Conservation (phyloP, 1,284 basidiomycete genomes). For the Ganoderma sinense region DNA sequence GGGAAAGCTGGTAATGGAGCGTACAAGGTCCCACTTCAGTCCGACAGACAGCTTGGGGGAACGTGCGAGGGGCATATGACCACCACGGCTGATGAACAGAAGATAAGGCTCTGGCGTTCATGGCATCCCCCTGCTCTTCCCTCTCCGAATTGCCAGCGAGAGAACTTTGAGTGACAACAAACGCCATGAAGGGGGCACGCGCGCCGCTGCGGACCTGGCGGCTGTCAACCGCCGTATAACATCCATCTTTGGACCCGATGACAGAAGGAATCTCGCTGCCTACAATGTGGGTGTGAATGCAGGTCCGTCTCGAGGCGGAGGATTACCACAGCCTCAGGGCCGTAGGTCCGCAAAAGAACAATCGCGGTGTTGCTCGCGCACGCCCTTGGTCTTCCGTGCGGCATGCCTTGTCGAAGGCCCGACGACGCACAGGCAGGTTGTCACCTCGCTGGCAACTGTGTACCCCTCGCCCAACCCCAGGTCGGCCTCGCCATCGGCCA, state of each 20-base stretch:
- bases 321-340: neutral
- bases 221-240: neutral
- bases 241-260: neutral
- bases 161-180: neutral
- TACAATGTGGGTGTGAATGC: neutral
- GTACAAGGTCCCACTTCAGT: neutral
- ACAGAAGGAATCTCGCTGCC: neutral
- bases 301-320: neutral
- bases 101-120: slow-evolving; percentile 1
- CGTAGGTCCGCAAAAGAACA: neutral
- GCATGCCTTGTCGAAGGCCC: neutral
- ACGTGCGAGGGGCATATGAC: neutral
- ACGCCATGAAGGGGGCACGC: neutral
- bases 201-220: slow-evolving; percentile 2
- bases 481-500: neutral
- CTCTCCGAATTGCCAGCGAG: neutral
- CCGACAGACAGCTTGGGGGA: neutral
- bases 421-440: neutral
- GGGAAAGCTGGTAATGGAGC: neutral
- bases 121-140: neutral
- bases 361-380: neutral
- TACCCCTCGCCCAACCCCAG: neutral
- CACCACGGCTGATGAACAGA: neutral
- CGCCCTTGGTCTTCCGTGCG: neutral
- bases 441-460: slow-evolving; percentile 1